Percentiles rank a stretch among this genome's conserved stretches.
phyloP scores from a whole-genome alignment of 192 early-diverging fungal genomes.

The Helicostylum pulchrum region DNA sequence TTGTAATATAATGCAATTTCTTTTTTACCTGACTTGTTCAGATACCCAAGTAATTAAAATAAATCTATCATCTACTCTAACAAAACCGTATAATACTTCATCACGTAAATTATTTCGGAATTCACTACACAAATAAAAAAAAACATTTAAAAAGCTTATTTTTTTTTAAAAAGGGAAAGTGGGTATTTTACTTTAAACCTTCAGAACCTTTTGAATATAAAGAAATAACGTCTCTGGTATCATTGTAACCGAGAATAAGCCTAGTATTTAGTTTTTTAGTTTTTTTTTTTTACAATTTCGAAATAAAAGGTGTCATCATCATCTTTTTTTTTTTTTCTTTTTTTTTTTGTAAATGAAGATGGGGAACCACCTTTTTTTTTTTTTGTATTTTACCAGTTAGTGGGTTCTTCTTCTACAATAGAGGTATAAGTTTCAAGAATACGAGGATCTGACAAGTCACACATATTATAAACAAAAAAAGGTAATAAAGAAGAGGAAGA shows the following conservation, averaged over 20 bases:
- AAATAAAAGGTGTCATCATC: conserved; percentile 3
- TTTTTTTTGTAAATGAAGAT: neutral
- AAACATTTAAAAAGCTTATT: neutral
- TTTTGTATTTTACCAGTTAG: conserved; percentile 56
- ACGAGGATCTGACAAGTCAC: conserved; percentile 59
- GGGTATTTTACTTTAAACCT: conserved; percentile 39
- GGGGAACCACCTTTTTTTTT: too few relatives aligned
- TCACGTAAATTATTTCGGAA: conserved; percentile 47
- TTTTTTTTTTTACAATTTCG: too few relatives aligned
- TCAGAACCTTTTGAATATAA: conserved; percentile 51
- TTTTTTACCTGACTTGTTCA: conserved; percentile 41
- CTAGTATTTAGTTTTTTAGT: conserved; percentile 23
- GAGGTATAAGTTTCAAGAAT: conserved; percentile 57
- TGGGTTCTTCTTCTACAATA: conserved; percentile 48
- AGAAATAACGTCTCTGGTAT: conserved; percentile 62
- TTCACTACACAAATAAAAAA: conserved; percentile 26
- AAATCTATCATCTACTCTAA: conserved; percentile 52
- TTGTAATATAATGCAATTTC: too few relatives aligned
- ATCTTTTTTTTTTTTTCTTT: conserved; percentile 4
- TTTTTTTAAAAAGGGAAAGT: neutral
- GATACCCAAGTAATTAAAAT: conserved; percentile 55
- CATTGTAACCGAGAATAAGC: conserved; percentile 63
- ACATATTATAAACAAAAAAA: conserved; percentile 27
- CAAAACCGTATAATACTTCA: conserved; percentile 57
- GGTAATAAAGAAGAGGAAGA: neutral